These are phyloP conservation scores for Linnemannia zychae DNA, from an alignment of 192 early-diverging fungal genomes.

Conservation along the genomic window DNA sequence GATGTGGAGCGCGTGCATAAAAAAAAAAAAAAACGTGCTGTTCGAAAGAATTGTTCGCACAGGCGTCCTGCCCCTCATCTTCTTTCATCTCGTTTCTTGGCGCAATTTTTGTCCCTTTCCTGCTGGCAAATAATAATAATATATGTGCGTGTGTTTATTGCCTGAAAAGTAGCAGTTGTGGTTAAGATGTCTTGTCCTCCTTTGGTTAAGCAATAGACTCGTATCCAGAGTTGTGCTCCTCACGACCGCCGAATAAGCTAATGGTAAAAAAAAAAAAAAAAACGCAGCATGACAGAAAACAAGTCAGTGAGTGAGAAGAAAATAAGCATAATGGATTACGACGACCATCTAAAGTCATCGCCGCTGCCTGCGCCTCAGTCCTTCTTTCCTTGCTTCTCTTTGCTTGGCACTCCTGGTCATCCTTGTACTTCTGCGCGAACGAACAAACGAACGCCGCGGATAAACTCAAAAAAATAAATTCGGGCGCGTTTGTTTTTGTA, in stretches of 20 bases:
- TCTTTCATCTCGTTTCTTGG: not conserved
- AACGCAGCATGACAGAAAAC: not conserved
- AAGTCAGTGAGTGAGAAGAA: not conserved
- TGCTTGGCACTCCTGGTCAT: not conserved
- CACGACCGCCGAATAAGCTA: conserved; percentile 43
- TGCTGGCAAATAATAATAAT: no score
- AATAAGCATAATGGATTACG: not conserved
- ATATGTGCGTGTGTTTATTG: no score
- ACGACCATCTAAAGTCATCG: not conserved
- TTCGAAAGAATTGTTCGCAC: not conserved
- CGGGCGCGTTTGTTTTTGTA: not conserved
- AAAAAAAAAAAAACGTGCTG: not conserved
- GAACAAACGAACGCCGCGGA: not conserved
- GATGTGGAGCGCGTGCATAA: not conserved
- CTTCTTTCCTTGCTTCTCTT: not conserved
- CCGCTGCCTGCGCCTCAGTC: not conserved
- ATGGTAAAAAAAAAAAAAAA: not conserved
- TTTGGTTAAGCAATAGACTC: conserved; percentile 27
- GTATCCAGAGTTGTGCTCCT: conserved; percentile 45
- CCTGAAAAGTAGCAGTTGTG: no score
- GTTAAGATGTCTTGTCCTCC: not conserved
- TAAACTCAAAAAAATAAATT: conserved; percentile 2
- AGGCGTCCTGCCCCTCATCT: not conserved
- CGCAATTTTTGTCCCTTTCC: not conserved
- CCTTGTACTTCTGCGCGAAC: not conserved